Evolutionary conservation across 768 basidiomycete genomes (phyloP), one percentile per base, ranked within the genome.

Genomic region (Albatrellus ellisii): DNA sequence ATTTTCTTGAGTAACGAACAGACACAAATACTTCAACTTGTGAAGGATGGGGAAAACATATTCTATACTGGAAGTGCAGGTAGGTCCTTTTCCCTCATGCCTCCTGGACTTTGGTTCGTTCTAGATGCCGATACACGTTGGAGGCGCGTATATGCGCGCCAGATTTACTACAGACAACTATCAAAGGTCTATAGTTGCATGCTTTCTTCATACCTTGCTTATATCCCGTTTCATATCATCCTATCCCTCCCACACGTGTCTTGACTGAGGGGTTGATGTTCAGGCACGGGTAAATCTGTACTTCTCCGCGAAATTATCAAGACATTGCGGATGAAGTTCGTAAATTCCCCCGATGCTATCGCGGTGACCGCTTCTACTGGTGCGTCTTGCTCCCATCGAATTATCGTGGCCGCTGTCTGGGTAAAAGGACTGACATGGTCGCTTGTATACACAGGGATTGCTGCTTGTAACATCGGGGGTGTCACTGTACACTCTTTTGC

Each of bases 41-140:
- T 91, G 1, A 64, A 79, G 26, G 65, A 73, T 10, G 77, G 75
- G 2, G 59, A 77, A 35, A 94, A 78, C 52, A 54, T 98, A 24
- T 99, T 99, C 55, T 99, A 97, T 59, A 99, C 94, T 1, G 95
- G 95, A 21, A 89, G 86, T 65, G 95, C 95, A 45, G 94, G 92
- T 95, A 48, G 49, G 78, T 61, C 36, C 36, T 32, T 26, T 27
- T 12, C 28, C 26, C 26, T 43, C 22, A 27, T 29, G 17, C 32
- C 22, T 26, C 36, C 28, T n/a, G 41, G 34, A 39, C 42, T 46
- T 43, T 27, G 27, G 40, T 45, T 26, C 45, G 43, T n/a, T 12
- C 26, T 36, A 26, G 20, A 26, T 18, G 20, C 3, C 40, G 24
- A 21, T 40, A 38, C 37, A n/a, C n/a, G n/a, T n/a, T 24, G 10